Evolutionary conservation across 2,329 filamentous ascomycete genomes (phyloP).

Genomic region (Celoporthe dispersa): DNA sequence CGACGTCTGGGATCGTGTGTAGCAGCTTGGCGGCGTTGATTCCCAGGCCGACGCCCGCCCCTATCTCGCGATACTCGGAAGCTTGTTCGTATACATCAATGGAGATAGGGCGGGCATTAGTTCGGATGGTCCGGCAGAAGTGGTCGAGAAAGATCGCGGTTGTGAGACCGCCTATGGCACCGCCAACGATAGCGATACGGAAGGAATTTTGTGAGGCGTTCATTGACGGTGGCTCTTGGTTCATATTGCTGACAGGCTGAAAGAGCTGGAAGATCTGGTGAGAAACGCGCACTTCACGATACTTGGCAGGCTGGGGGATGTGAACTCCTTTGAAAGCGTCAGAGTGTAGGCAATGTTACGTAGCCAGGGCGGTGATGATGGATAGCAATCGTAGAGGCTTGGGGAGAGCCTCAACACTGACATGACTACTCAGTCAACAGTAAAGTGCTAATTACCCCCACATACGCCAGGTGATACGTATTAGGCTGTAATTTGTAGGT

Average conservation of each 20-base stretch:
- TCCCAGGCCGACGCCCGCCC: slow-evolving; percentile 32
- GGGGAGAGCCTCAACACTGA: background rate
- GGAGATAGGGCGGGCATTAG: background rate
- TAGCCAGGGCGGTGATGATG: too few relatives aligned
- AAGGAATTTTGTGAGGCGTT: slow-evolving; percentile 13
- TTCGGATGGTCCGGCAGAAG: slow-evolving; percentile 9
- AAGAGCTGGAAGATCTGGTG: background rate
- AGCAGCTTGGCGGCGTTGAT: slow-evolving; percentile 42
- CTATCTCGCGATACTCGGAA: slow-evolving; percentile 25
- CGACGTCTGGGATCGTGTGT: slow-evolving; percentile 20
- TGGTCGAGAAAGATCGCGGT: slow-evolving; percentile 24
- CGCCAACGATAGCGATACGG: slow-evolving; percentile 26
- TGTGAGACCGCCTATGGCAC: slow-evolving; percentile 26
- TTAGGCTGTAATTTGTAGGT: background rate
- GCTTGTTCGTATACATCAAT: slow-evolving; percentile 28
- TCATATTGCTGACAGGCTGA: background rate
- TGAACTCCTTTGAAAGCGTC: background rate
- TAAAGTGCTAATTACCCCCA: background rate
- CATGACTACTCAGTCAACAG: background rate
- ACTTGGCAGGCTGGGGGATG: too few relatives aligned
- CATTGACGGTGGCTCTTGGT: background rate
- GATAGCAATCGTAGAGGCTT: background rate
- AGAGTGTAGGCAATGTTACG: background rate
- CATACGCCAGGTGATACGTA: background rate
- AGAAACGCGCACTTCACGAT: background rate